phyloP scores from a whole-genome alignment of 331 rosid species.

The Saraca asoca region DNA sequence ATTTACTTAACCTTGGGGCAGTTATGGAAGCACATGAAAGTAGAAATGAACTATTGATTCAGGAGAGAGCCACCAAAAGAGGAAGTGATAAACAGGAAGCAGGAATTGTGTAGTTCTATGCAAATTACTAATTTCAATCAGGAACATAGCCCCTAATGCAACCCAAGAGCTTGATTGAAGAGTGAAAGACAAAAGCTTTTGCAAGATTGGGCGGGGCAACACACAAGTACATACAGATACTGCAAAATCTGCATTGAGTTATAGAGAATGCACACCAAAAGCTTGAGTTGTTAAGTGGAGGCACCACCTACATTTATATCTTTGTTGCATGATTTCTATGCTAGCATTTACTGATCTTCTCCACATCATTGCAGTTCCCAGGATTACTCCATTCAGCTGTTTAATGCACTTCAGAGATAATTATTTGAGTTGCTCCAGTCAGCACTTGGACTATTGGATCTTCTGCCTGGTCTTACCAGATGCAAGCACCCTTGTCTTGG shows the following conservation, averaged over 20 bases:
- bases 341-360: conserved; percentile 7
- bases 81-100: not conserved
- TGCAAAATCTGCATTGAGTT: too few relatives aligned
- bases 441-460: too few relatives aligned
- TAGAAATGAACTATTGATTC: conserved; percentile 29
- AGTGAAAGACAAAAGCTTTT: not conserved
- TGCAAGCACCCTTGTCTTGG: not conserved
- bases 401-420: conserved; percentile 14
- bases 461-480: too few relatives aligned
- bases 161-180: not conserved
- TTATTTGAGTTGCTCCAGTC: not conserved
- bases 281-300: not conserved
- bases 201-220: not conserved
- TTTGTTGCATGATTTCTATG: not conserved
- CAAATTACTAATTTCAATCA: not conserved
- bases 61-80: not conserved
- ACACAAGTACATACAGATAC: not conserved
- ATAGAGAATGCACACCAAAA: not conserved
- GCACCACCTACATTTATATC: not conserved
- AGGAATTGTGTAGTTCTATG: conserved; percentile 4
- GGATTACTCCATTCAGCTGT: conserved; percentile 9
- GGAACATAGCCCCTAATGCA: conserved; percentile 6
- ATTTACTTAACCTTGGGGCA: conserved; percentile 50
- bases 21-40: conserved; percentile 57
- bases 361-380: not conserved